Base-by-base conservation (phyloP, 2,329 filamentous ascomycete species). In the Aspergillus tubingensis region DNA sequence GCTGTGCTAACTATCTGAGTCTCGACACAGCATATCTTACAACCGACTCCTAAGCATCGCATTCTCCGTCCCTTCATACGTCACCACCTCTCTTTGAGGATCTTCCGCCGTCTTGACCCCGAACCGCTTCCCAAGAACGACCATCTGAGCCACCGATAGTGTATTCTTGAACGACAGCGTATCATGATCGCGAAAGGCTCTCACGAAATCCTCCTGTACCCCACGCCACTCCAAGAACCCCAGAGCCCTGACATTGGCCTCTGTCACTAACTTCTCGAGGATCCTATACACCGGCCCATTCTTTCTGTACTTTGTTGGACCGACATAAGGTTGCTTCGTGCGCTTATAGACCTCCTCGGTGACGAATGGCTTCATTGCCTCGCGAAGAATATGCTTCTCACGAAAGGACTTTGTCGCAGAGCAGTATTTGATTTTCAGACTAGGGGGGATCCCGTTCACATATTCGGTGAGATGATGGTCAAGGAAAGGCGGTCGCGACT, bases 381-480 rank as follows among this genome's bases (percentile, higher is more conserved):
- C 79, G 3, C 81, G 78, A 1, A 85, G 75, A 27, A 85, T 78
- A 75, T 79, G 82, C 62, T 85, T 84, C 69, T 84, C 81, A 1
- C 67, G 68, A 43, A 81, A 72, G 1, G 64, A 61, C 10, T 66
- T 64, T 13, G 60, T 57, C 6, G 48, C 49, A 1, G 61, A 41
- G 6, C 61, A 57, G 47, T 60, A 64, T 11, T 70, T 61, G 23
- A 67, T 62, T 57, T 76, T 76, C 48, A 75, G 53, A 39, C 67
- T 72, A 0, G 72, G 73, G 8, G 73, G 73, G 0, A 74, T 58
- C 8, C 41, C 41, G 49, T 72, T 70, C 8, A 66, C 70, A 39
- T 71, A 74, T 57, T 74, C 70, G 0, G 71, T 72, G 5, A 75
- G 60, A 7, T 69, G 63, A 51, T 75, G 72, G 50, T 74, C 72